Evolutionary conservation across 2,329 filamentous ascomycete genomes (phyloP), one percentile per base, ranked within the genome.

Genomic region (Nigrograna mackinnonii): DNA sequence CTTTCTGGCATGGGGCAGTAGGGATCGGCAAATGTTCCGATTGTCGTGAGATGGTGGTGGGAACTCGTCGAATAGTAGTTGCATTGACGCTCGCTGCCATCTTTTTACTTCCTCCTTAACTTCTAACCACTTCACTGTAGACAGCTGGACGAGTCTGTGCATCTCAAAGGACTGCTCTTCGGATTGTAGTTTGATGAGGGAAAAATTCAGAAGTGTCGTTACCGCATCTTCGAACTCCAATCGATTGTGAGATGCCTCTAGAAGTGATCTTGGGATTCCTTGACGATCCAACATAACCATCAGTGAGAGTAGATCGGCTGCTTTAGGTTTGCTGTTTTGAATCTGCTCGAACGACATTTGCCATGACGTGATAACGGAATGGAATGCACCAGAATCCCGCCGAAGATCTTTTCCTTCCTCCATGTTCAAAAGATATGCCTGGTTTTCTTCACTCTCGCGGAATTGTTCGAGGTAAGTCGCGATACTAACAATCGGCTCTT

Each of bases 231-330:
- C 47, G 35, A 57, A 57, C 2, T 22, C 37, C 32, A 49, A 36
- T n/a, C n/a, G n/a, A 37, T 19, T 6, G n/a, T n/a, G n/a, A n/a
- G n/a, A 41, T 16, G 17, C 6, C 28, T 32, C 17, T n/a, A 43
- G 26, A 21, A 43, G 18, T 3, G 21, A 34, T 13, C 4, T 9
- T 6, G 42, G 42, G 34, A 45, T 45, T 17, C 38, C 38, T 18
- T 45, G 38, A 17, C 26, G 24, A 26, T 45, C 43, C 16, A 71
- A 76, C 40, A 73, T 69, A 55, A 71, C 72, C 66, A 76, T 75
- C 0, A 76, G 57, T 1, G 69, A 69, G 1, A 77, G 46, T 13
- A 76, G 51, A 16, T 74, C 55, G 4, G 71, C 61, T 5, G 73
- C 74, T 9, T 57, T 21, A 3, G 18, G 46, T 34, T 39, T 11